Conservation (phyloP, 345 rosid species). For the Bruguiera sexangula region DNA sequence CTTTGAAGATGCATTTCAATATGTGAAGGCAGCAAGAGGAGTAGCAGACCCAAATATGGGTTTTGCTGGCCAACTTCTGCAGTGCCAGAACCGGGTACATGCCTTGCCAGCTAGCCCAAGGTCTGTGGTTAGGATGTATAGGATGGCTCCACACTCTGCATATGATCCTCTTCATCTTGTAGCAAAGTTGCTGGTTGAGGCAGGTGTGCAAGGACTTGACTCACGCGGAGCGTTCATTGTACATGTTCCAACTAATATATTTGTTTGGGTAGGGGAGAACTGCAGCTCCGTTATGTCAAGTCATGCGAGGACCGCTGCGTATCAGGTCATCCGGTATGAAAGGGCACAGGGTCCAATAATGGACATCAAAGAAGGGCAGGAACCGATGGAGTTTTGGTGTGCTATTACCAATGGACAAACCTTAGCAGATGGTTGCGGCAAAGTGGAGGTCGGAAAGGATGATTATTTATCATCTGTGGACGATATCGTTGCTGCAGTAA, state of each 20-base stretch:
- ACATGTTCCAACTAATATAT: constrained; percentile 54
- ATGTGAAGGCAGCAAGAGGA: constrained; percentile 67
- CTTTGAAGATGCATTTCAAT: constrained; percentile 68
- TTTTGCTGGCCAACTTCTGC: constrained; percentile 70
- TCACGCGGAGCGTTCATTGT: constrained; percentile 66
- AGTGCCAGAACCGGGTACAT: constrained; percentile 72
- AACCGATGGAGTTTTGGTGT: constrained; percentile 60
- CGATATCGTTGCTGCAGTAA: constrained; percentile 12
- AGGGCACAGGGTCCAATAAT: constrained; percentile 49
- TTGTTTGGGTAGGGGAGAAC: constrained; percentile 55
- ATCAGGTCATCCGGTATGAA: constrained; percentile 62
- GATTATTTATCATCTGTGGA: constrained; percentile 16
- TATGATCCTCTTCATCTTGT: constrained; percentile 75
- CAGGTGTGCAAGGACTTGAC: constrained; percentile 45
- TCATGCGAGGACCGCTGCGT: constrained; percentile 55
- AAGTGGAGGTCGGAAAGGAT: constrained; percentile 24
- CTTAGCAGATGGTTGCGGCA: constrained; percentile 26
- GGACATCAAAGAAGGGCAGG: constrained; percentile 52
- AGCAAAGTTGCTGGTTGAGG: constrained; percentile 51
- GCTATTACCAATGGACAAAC: constrained; percentile 38
- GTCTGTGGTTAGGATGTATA: constrained; percentile 53
- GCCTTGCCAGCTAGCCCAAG: constrained; percentile 57
- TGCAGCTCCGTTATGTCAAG: constrained; percentile 43
- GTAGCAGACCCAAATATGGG: constrained; percentile 75
- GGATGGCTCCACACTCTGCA: constrained; percentile 74